A percentile compares a stretch with the other conserved stretches of the same genome.
These are phyloP conservation scores for Phialophora chinensis DNA, from an alignment of 2,329 filamentous ascomycete species.

Conservation along the genomic window DNA sequence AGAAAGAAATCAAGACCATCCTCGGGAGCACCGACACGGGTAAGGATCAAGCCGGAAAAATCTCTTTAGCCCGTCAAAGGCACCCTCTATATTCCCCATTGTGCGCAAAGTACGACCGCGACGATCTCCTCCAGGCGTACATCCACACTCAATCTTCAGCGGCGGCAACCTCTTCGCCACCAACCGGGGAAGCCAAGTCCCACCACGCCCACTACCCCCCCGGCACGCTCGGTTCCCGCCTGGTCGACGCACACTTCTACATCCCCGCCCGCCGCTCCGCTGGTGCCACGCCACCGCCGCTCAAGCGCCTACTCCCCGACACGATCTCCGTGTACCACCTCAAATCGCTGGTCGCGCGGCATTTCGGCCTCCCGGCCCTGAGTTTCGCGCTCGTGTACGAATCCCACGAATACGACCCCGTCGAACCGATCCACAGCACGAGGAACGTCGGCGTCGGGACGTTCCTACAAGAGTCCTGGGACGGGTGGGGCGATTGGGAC, in stretches of 20 bases:
- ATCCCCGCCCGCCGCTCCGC: constrained; percentile 47
- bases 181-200: constrained; percentile 22
- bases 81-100: constrained; percentile 78
- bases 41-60: not conserved
- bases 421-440: constrained; percentile 50
- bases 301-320: constrained; percentile 64
- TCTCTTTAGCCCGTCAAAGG: constrained; percentile 12
- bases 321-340: constrained; percentile 81
- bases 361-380: constrained; percentile 71
- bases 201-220: constrained; percentile 62
- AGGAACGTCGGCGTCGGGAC: constrained; percentile 18
- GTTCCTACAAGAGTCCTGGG: constrained; percentile 58
- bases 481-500: constrained; percentile 47
- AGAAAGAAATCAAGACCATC: constrained; percentile 69
- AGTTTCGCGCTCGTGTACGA: constrained; percentile 77
- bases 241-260: constrained; percentile 68
- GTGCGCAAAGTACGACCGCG: constrained; percentile 74
- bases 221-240: constrained; percentile 78
- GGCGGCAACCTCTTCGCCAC: constrained; percentile 46
- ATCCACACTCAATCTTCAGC: constrained; percentile 57
- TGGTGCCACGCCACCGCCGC: constrained; percentile 7
- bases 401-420: constrained; percentile 87
- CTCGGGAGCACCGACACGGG: constrained; percentile 51
- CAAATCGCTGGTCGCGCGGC: constrained; percentile 74
- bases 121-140: constrained; percentile 29